phyloP scores from a whole-genome alignment of 2,329 filamentous ascomycete genomes.

The Verticillium albo-atrum region DNA sequence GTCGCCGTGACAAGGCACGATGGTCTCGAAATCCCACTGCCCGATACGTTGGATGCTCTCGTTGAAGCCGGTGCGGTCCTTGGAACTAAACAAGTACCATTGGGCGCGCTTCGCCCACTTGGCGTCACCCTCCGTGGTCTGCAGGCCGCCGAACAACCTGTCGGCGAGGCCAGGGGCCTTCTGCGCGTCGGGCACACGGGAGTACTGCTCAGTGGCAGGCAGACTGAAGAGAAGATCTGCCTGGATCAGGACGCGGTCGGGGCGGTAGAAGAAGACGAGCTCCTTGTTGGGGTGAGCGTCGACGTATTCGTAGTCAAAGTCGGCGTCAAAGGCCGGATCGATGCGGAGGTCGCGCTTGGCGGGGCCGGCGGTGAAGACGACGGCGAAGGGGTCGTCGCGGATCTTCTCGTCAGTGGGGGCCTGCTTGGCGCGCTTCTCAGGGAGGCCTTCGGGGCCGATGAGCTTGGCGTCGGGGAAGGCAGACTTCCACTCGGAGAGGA shows the following conservation, averaged over 20 bases:
- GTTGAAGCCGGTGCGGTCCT: slow-evolving; percentile 65
- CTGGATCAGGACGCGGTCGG: slow-evolving; percentile 74
- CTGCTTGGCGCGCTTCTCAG: slow-evolving; percentile 69
- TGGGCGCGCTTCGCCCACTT: slow-evolving; percentile 74
- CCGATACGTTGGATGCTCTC: slow-evolving; percentile 65
- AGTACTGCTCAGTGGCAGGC: slow-evolving; percentile 82
- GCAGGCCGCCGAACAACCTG: slow-evolving; percentile 39
- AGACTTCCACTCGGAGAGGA: slow-evolving; percentile 77
- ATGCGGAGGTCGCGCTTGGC: slow-evolving; percentile 48
- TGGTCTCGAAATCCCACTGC: slow-evolving; percentile 76
- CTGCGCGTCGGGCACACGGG: slow-evolving; percentile 47
- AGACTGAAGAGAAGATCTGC: slow-evolving; percentile 92
- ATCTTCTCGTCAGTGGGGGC: slow-evolving; percentile 38
- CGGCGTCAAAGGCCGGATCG: slow-evolving; percentile 73
- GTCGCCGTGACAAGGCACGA: slow-evolving; percentile 94
- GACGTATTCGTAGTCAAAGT: slow-evolving; percentile 85
- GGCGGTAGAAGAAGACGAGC: slow-evolving; percentile 80
- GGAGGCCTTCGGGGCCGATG: slow-evolving; percentile 76
- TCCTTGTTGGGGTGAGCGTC: slow-evolving; percentile 79
- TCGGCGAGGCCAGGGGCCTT: slow-evolving; percentile 21
- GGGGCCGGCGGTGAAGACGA: slow-evolving; percentile 61
- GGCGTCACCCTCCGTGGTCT: slow-evolving; percentile 58
- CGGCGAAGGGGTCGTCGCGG: slow-evolving; percentile 50
- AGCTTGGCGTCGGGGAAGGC: slow-evolving; percentile 76
- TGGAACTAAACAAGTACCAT: slow-evolving; percentile 66